Evolutionary conservation across 179 eudicot genomes (phyloP), one percentile per base, ranked within the genome.

Genomic region (Gypsophila paniculata): DNA sequence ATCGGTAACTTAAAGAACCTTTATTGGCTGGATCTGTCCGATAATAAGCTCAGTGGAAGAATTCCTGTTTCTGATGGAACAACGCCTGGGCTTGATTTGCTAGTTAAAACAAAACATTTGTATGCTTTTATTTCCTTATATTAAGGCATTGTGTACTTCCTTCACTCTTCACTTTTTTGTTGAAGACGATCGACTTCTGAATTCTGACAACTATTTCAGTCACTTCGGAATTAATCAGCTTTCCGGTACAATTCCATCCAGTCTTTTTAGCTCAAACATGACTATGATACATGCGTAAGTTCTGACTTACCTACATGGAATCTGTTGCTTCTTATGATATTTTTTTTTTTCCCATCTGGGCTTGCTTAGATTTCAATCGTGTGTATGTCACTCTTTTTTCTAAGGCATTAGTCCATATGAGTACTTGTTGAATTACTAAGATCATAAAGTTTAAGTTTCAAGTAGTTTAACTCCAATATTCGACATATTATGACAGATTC

Each of bases 21-120:
- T 39, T 76, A 77, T 72, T 85, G 86, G 84, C 75, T 85, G 65
- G 88, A 83, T 75, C 68, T 85, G 57, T 74, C 88, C 67, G 85
- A 83, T 23, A 85, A 85, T 74, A 36, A 70, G 75, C 81, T 85
- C 46, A 64, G 60, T 58, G 88, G 86, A 66, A 77, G 49, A 52
- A 85, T 85, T 72, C 88, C 86, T 21, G 84, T 85, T 71, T 85
- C 88, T 65, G 53, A 22, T 70, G 86, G 78, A 61, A 66, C 81
- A 15, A 53, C 78, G 11, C 86, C 85, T 58, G 86, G 88, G 48
- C 83, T 85, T 8, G 86, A 85, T 79, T 57, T 74, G 73, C 74
- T 83, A 10, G 25, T 79, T 63, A 12, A 77, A 13, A 70, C 86
- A 12, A 85, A 81, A 71, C 88, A 85, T 62, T 85, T 85, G 88